Conservation (phyloP, 192 early-diverging fungal species). For the Backusella macrospora region DNA sequence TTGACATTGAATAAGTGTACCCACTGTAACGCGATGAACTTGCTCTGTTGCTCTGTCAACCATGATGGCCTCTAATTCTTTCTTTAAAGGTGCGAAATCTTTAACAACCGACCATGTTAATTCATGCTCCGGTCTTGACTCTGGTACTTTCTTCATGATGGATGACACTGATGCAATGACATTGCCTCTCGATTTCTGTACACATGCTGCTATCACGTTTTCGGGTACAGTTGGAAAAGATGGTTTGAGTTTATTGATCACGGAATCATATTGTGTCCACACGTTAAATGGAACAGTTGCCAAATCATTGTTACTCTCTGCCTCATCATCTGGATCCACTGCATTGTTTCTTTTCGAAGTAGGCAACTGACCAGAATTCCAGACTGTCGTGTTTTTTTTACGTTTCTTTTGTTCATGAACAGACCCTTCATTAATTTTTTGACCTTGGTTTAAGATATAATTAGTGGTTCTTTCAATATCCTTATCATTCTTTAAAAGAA, state of each 20-base stretch:
- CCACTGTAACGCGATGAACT: conserved; percentile 44
- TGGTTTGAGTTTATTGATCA: not conserved
- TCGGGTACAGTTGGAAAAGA: conserved; percentile 25
- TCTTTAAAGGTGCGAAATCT: conserved; percentile 37
- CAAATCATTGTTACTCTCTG: not conserved
- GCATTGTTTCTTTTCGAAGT: not conserved
- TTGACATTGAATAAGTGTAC: conserved; percentile 43
- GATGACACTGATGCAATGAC: conserved; percentile 22
- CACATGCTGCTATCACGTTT: not conserved
- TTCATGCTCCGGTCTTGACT: conserved; percentile 11
- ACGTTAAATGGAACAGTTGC: conserved; percentile 24
- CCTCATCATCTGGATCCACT: not conserved
- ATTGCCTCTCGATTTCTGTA: conserved; percentile 30
- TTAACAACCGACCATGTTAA: conserved; percentile 21
- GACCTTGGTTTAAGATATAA: conserved; percentile 16
- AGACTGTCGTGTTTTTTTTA: conserved; percentile 15
- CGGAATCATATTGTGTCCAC: conserved; percentile 32
- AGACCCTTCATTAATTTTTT: not conserved
- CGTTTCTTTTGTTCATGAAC: conserved; percentile 21
- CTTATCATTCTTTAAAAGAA: not conserved
- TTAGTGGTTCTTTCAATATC: conserved; percentile 27
- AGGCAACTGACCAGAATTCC: conserved; percentile 22
- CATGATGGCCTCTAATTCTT: conserved; percentile 40
- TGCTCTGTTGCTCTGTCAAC: conserved; percentile 36
- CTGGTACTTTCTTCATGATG: conserved; percentile 18